Evolutionary conservation across 768 basidiomycete genomes (phyloP), one percentile per base, ranked within the genome.

Genomic region (Jaapia argillacea): DNA sequence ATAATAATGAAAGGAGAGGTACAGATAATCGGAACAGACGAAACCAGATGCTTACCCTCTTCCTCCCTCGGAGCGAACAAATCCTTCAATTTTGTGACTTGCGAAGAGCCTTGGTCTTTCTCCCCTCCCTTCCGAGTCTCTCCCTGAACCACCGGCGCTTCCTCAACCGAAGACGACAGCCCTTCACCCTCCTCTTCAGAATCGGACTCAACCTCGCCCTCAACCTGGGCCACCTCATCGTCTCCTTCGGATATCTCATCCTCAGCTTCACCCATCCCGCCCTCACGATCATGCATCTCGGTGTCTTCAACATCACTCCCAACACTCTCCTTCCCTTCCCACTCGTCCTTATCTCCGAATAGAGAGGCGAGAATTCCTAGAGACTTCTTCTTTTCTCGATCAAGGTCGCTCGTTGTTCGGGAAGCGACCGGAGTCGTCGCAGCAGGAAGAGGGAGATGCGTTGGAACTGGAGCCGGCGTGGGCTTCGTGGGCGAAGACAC

Each of bases 61-160:
- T 79, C 77, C 49, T 79, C 78, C 18, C 68, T 69, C 0, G 84
- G 81, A 14, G 78, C 78, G 50, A 90, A 88, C 4, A 89, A 63
- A 49, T 85, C 81, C 53, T 85, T 85, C 18, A 90, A 66, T 24
- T 68, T 75, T 5, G 52, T 55, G 40, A 26, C 20, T 33, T 56
- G 54, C 16, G 31, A 37, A 5, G 44, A 33, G 4, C 47, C 21
- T 33, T 21, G 27, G 35, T 21, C n/a, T 10, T 21, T 27, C 36
- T n/a, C 41, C 41, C 4, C 24, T 42, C 41, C 25, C 7, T n/a
- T 5, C 37, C 38, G 21, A 33, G 24, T n/a, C 13, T 12, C 2
- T 35, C n/a, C 26, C 5, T 18, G 6, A 41, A 31, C 13, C 4
- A 45, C 48, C 2, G 48, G 50, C n/a, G 23, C 24, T 6, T 28